Evolutionary conservation across 202 grass and related monocot species (phyloP).

Genomic region (Carex sylvatica): DNA sequence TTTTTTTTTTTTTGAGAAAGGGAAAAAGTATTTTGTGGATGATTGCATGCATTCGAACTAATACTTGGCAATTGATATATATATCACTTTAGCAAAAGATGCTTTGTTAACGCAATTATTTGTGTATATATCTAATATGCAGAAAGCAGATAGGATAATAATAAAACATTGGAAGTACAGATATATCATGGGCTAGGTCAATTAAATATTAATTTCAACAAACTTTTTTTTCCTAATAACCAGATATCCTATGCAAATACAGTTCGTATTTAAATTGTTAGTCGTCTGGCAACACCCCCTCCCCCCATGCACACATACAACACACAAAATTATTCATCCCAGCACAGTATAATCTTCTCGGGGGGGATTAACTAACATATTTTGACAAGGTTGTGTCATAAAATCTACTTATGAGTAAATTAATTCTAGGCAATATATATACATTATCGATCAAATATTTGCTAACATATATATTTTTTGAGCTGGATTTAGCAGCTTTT

Average conservation of each 20-base stretch:
- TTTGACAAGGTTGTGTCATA: not conserved
- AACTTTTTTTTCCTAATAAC: too few relatives aligned
- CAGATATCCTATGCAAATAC: too few relatives aligned
- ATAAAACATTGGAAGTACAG: not conserved
- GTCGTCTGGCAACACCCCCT: not conserved
- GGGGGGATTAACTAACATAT: not conserved
- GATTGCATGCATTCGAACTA: not conserved
- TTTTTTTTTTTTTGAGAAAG: too few relatives aligned
- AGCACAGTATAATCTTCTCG: not conserved
- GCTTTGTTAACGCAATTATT: not conserved
- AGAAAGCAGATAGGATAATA: not conserved
- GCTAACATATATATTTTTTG: not conserved
- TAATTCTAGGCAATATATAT: not conserved
- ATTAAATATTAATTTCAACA: not conserved
- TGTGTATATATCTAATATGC: not conserved
- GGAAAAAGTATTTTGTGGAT: not conserved
- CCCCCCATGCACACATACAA: not conserved
- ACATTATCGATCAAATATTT: not conserved
- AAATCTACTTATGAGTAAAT: not conserved
- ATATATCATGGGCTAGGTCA: not conserved
- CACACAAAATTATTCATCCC: not conserved
- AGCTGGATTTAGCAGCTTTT: not conserved
- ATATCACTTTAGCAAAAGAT: not conserved
- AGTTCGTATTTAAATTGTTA: not conserved
- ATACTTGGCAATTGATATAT: not conserved